phyloP scores from a whole-genome alignment of 176 grass and related monocot species.

The Ananas comosus region DNA sequence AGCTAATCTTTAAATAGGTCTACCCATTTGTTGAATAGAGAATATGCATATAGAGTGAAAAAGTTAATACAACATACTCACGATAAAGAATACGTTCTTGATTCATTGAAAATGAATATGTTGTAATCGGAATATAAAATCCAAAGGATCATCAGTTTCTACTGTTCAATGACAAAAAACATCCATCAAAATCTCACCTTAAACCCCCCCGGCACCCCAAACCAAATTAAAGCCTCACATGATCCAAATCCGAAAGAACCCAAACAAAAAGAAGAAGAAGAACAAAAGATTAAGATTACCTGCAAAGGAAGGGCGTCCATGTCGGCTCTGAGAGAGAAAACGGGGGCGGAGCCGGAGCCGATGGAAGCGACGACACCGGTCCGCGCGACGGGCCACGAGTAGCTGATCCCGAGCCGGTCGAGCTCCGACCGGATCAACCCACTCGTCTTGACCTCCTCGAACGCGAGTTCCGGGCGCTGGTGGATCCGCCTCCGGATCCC shows the following conservation, averaged over 20 bases:
- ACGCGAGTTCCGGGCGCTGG: conserved; percentile 73
- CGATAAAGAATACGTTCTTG: too few species aligned
- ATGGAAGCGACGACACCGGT: conserved; percentile 57
- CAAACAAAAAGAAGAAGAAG: background rate
- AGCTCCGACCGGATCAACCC: conserved; percentile 58
- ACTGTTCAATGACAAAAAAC: background rate
- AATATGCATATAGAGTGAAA: too few species aligned
- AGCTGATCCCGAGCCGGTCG: conserved; percentile 44
- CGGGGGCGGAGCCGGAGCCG: conserved; percentile 14
- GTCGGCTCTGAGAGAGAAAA: conserved; percentile 76
- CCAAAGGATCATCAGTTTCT: too few species aligned
- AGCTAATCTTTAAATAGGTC: too few species aligned
- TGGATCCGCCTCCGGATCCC: conserved; percentile 44
- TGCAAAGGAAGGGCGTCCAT: conserved; percentile 89
- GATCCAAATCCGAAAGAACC: background rate
- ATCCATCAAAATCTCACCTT: background rate
- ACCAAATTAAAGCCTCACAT: background rate
- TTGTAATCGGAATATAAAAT: too few species aligned
- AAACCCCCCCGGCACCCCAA: background rate
- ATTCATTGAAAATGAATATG: too few species aligned
- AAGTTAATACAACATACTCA: too few species aligned
- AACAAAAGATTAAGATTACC: conserved; percentile 11
- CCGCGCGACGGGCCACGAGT: conserved; percentile 54
- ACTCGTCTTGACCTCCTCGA: conserved; percentile 65
- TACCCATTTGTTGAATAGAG: too few species aligned